Evolutionary conservation across 2,329 filamentous ascomycete species (phyloP).

Genomic region (Paecilomyces sp.): DNA sequence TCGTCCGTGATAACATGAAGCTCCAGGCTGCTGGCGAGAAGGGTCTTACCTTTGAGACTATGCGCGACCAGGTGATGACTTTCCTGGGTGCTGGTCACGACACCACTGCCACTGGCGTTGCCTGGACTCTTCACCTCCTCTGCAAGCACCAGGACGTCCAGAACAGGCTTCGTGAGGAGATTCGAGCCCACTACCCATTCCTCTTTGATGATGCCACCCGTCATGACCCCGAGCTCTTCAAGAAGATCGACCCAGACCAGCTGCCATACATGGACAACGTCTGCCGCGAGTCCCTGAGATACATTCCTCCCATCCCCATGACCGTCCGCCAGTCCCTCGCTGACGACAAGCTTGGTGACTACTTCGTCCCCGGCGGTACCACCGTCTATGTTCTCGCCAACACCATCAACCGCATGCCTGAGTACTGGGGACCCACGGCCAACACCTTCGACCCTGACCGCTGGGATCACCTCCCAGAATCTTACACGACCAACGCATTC

Average conservation of each 20-base stretch:
- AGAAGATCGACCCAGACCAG: slow-evolving; percentile 29
- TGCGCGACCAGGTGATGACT: slow-evolving; percentile 33
- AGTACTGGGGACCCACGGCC: slow-evolving; percentile 35
- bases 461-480: slow-evolving; percentile 32
- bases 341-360: slow-evolving; percentile 33
- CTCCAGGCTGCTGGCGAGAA: slow-evolving; percentile 28
- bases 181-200: slow-evolving; percentile 29
- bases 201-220: slow-evolving; percentile 29
- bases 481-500: slow-evolving; percentile 29
- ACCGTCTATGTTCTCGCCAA: slow-evolving; percentile 39
- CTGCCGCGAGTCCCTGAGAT: slow-evolving; percentile 41
- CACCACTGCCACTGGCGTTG: slow-evolving; percentile 38
- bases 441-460: slow-evolving; percentile 37
- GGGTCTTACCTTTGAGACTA: slow-evolving; percentile 30
- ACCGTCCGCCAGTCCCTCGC: slow-evolving; percentile 36
- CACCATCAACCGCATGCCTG: slow-evolving; percentile 33
- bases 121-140: slow-evolving; percentile 38
- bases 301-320: slow-evolving; percentile 41
- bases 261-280: slow-evolving; percentile 42
- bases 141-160: slow-evolving; percentile 34
- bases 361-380: slow-evolving; percentile 36
- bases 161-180: slow-evolving; percentile 33
- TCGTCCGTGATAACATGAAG: slow-evolving; percentile 36
- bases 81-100: slow-evolving; percentile 39
- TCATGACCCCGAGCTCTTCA: slow-evolving; percentile 21